Percentiles rank a stretch among this genome's conserved stretches.
These are phyloP conservation scores for Lentinula sp. DNA, from an alignment of 768 basidiomycete genomes.

Conservation along the genomic window DNA sequence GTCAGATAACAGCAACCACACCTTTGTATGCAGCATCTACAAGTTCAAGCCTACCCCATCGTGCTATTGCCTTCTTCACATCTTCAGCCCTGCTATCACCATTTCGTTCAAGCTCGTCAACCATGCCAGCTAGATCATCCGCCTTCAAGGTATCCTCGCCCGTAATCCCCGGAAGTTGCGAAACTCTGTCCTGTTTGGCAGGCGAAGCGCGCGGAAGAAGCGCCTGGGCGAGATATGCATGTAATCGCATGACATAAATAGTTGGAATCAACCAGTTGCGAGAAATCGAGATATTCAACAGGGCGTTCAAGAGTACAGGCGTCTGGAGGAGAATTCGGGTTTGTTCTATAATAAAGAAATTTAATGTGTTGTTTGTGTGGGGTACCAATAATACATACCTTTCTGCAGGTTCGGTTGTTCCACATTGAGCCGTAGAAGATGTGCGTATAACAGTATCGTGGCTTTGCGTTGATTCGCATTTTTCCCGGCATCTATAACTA, in stretches of 20 bases:
- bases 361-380: neutral
- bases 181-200: conserved; percentile 34
- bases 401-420: conserved; percentile 46
- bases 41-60: conserved; percentile 74
- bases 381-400: conserved; percentile 40
- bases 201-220: conserved; percentile 48
- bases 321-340: conserved; percentile 60
- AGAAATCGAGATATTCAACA: conserved; percentile 76
- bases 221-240: conserved; percentile 82
- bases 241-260: conserved; percentile 72
- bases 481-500: conserved; percentile 28
- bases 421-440: conserved; percentile 67
- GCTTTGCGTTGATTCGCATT: conserved; percentile 45
- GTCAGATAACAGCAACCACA: conserved; percentile 21
- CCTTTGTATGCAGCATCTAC: conserved; percentile 85
- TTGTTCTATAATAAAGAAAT: conserved; percentile 51
- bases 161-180: conserved; percentile 76
- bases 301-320: conserved; percentile 68
- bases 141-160: conserved; percentile 40
- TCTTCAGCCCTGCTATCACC: conserved; percentile 43
- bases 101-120: conserved; percentile 44
- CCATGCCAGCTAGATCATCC: conserved; percentile 37
- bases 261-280: conserved; percentile 88
- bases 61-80: conserved; percentile 58
- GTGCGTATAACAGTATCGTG: conserved; percentile 75